Evolutionary conservation across 768 basidiomycete species (phyloP), one percentile per base, ranked within the genome.

Genomic region (Coprinopsis sp.): DNA sequence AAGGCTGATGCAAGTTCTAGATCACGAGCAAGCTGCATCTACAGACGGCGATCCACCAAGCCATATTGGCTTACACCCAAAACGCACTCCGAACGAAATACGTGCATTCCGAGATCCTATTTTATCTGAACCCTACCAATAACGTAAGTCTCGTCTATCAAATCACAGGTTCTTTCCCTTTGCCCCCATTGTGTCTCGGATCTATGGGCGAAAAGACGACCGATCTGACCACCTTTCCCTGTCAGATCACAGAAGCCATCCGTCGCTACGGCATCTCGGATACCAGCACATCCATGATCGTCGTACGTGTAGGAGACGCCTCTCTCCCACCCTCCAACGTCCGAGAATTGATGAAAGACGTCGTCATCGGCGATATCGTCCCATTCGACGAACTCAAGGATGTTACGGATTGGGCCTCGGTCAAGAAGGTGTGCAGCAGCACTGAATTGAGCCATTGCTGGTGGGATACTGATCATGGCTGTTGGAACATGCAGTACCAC

Each of bases 61-160:
- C 91, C 1, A 69, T 91, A n/a, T 66, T 93, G 10, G 79, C 91
- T 0, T 72, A 78, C 23, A 62, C 76, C 2, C 76, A 83, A 33
- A 71, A 69, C 18, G 58, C 68, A 1, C 69, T 95, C 47, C 74
- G 84, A 37, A 93, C 94, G 1, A 90, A 86, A 66, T 42, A 42
- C 27, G 27, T 42, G 8, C 93, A 97, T 59, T 91, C 91, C 0
- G 94, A 98, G 63, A 76, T 97, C 41, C 71, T 97, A n/a, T 92
- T 87, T 74, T 67, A 78, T 18, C 70, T 97, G 38, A 91, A 87
- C 53, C 91, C 92, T 2, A 89, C 82, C 4, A 88, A 90, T 53
- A 96, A 94, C 60, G 91, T 89, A 44, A 38, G n/a, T n/a, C n/a
- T n/a, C n/a, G n/a, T n/a, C n/a, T n/a, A n/a, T n/a, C n/a, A n/a